These are phyloP conservation scores for Tranzscheliella williamsii DNA, from an alignment of 1,284 basidiomycete species.

Conservation along the genomic window DNA sequence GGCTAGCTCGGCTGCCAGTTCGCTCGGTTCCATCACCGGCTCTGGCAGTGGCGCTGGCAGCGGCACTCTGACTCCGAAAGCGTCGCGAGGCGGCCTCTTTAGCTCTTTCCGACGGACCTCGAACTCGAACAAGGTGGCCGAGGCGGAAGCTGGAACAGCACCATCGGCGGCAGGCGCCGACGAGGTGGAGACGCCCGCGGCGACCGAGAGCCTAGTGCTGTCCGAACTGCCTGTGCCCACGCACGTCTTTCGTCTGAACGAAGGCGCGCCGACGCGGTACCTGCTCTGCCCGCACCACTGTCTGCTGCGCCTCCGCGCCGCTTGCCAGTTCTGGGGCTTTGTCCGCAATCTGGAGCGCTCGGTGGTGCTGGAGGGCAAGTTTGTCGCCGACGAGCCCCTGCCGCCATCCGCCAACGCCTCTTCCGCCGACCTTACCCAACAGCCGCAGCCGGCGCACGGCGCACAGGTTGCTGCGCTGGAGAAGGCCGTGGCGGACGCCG, in stretches of 20 bases:
- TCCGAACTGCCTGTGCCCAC: constrained; percentile 49
- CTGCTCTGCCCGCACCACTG: constrained; percentile 58
- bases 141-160: constrained; percentile 1
- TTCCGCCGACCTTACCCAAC: constrained; percentile 9
- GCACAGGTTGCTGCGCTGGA: constrained; percentile 21
- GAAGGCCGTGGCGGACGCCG: constrained; percentile 21
- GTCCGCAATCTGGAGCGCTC: constrained; percentile 55
- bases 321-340: constrained; percentile 58
- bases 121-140: constrained; percentile 6
- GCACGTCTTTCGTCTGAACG: constrained; percentile 58
- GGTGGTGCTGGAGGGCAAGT: constrained; percentile 57
- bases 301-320: constrained; percentile 49
- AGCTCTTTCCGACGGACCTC: constrained; percentile 33
- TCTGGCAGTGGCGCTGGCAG: constrained; percentile 13
- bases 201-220: constrained; percentile 1
- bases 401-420: constrained; percentile 6
- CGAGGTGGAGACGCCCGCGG: background rate
- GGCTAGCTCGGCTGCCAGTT: constrained; percentile 38
- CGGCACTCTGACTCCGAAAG: constrained; percentile 28
- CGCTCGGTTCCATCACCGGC: constrained; percentile 34
- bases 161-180: constrained; percentile 1
- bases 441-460: constrained; percentile 8
- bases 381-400: constrained; percentile 34
- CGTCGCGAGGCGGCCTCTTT: constrained; percentile 35
- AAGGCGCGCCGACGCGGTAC: constrained; percentile 47